phyloP scores from a whole-genome alignment of 495 filamentous ascomycete species.

The Xylaria flabelliformis region DNA sequence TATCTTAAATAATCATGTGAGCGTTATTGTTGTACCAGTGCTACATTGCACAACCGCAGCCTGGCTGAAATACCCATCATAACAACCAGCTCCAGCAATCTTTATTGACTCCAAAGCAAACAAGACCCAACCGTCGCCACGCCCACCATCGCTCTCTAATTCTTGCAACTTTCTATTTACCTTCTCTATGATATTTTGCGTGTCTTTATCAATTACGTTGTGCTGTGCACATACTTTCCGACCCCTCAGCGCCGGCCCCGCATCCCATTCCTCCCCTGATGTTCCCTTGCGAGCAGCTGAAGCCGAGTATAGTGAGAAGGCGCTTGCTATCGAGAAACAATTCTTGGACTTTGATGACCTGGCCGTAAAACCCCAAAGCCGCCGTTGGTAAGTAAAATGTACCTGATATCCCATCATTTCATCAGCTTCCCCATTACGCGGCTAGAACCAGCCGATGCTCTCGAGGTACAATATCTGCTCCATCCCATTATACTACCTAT shows the following conservation, averaged over 20 bases:
- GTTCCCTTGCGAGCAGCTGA: background rate
- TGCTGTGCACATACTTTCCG: background rate
- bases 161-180: background rate
- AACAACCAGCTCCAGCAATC: background rate
- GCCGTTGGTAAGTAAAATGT: background rate
- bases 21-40: background rate
- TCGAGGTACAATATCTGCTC: background rate
- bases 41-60: background rate
- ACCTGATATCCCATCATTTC: background rate
- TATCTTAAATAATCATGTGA: background rate
- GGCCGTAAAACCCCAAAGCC: background rate
- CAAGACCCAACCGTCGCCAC: background rate
- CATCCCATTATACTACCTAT: too few relatives aligned
- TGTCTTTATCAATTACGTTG: background rate
- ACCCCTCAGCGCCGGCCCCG: slow-evolving; percentile 1
- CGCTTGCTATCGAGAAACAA: background rate
- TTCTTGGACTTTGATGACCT: background rate
- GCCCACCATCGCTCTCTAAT: background rate
- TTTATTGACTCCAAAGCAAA: background rate
- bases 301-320: background rate
- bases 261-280: background rate
- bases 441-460: slow-evolving; percentile 1
- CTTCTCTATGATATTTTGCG: background rate
- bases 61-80: background rate
- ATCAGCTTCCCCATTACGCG: background rate